Conservation (phyloP, 805 yeast species). For the Candida pseudoglaebosa region DNA sequence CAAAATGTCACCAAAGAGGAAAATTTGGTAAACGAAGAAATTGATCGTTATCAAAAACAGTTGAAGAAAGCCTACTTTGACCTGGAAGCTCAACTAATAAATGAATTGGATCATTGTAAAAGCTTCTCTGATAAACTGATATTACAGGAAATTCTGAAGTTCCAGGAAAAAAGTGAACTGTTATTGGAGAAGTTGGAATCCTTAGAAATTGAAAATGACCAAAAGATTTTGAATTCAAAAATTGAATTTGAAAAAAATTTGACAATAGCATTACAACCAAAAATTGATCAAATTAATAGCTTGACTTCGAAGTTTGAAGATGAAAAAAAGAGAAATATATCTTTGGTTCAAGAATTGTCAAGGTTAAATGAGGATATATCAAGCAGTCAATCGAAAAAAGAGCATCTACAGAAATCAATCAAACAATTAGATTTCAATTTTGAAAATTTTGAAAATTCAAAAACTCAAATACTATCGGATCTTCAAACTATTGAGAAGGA, state of each 20-base stretch:
- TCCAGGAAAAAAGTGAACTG: constrained; percentile 11
- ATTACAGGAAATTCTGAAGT: constrained; percentile 13
- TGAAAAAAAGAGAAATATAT: constrained; percentile 13
- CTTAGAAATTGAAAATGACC: no score
- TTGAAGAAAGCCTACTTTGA: constrained; percentile 26
- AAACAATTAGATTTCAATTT: constrained; percentile 14
- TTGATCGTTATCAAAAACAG: constrained; percentile 26
- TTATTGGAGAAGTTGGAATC: constrained; percentile 10
- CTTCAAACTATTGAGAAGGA: constrained; percentile 17
- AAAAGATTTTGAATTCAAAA: no score
- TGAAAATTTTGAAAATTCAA: constrained; percentile 14
- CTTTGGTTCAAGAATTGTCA: constrained; percentile 16
- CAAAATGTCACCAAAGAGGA: constrained; percentile 27
- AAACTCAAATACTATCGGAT: constrained; percentile 15
- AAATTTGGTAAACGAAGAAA: constrained; percentile 21
- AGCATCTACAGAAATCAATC: constrained; percentile 5
- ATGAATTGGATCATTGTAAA: constrained; percentile 26
- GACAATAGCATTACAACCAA: no score
- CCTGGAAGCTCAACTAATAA: constrained; percentile 29
- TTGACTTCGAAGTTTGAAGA: constrained; percentile 12
- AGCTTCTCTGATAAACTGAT: constrained; percentile 19
- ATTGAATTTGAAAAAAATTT: no score
- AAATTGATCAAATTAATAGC: constrained; percentile 8
- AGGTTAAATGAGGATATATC: constrained; percentile 26
- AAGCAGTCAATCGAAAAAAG: constrained; percentile 8